Evolutionary conservation across 2,329 filamentous ascomycete species (phyloP), one percentile per base, ranked within the genome.

Genomic region (Paracoccidioides brasiliensis): DNA sequence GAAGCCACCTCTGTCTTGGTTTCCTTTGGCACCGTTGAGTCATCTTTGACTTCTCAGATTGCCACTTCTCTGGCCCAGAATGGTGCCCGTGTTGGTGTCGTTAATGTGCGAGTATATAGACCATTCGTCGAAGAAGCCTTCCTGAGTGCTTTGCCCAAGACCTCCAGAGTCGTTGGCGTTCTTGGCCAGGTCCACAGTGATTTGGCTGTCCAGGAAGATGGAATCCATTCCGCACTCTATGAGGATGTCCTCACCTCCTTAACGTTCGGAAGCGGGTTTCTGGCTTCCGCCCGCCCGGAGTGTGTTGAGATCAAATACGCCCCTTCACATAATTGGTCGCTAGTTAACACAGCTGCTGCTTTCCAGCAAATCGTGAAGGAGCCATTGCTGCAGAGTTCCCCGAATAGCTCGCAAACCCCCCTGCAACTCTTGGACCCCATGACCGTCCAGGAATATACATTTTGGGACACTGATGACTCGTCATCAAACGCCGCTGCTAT

Each of bases 61-160:
- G 83, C 89, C 9, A 76, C 78, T 45, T 82, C 84, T 43, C 77
- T 97, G 49, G 80, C 86, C 35, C 79, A 81, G 60, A 80, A 85
- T 60, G 90, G 85, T 61, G 80, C 80, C 67, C 88, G 84, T 73
- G 81, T 96, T 58, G 93, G 93, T 64, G 86, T 91, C 42, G 78
- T 98, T 70, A 91, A 88, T 64, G 91, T 97, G 49, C 86, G 93
- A 60, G 80, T 98, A 55, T 98, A 97, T 77, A 83, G 91, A 45
- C 93, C 93, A 14, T 97, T 98, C 66, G 82, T 93, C 37, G 93
- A 98, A 74, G 90, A 96, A 69, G 87, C 88, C 53, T 97, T 98
- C 78, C 76, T 97, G 60, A 83, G 85, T 62, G 80, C 81, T 9
- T 80, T 98, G 33, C 90, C 93, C 38, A 77, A 82, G 62, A 86